phyloP scores from a whole-genome alignment of 345 rosid genomes.

The Gossypium ekmanianum region DNA sequence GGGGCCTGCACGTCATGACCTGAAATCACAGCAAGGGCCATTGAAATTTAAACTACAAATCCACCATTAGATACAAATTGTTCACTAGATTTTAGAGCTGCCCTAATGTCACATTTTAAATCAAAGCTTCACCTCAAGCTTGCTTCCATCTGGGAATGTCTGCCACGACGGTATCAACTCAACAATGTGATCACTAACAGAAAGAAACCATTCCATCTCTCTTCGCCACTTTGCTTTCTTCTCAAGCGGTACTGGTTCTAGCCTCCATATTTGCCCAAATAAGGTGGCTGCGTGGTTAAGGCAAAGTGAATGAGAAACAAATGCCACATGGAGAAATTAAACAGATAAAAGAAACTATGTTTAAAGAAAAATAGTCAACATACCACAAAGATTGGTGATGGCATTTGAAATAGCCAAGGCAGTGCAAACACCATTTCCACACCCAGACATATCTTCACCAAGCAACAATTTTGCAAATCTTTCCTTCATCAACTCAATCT shows the following conservation, averaged over 20 bases:
- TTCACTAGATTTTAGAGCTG: background rate
- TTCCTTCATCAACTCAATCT: constrained; percentile 94
- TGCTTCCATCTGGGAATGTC: constrained; percentile 90
- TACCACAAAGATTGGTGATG: constrained; percentile 96
- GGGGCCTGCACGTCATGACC: constrained; percentile 96
- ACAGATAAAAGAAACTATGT: constrained; percentile 4
- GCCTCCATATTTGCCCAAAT: constrained; percentile 97
- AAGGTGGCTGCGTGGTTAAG: constrained; percentile 53
- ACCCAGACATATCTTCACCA: constrained; percentile 99
- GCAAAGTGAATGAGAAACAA: background rate
- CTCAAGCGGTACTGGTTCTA: constrained; percentile 72
- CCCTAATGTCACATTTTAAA: background rate
- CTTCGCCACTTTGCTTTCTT: constrained; percentile 97
- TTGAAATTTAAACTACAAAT: constrained; percentile 8
- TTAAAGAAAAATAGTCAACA: constrained; percentile 14
- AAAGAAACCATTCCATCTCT: constrained; percentile 95
- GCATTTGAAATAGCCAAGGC: constrained; percentile 95
- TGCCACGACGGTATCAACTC: constrained; percentile 96
- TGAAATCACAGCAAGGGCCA: constrained; percentile 25
- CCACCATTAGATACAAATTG: background rate
- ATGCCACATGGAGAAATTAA: background rate
- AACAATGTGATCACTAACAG: constrained; percentile 90
- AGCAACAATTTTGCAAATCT: constrained; percentile 90
- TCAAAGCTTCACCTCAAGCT: constrained; percentile 71
- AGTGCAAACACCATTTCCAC: constrained; percentile 92